A percentile compares a stretch with the other conserved stretches of the same genome.
These are phyloP conservation scores for Hypholoma fasciculare DNA, from an alignment of 768 basidiomycete genomes.

Conservation along the genomic window DNA sequence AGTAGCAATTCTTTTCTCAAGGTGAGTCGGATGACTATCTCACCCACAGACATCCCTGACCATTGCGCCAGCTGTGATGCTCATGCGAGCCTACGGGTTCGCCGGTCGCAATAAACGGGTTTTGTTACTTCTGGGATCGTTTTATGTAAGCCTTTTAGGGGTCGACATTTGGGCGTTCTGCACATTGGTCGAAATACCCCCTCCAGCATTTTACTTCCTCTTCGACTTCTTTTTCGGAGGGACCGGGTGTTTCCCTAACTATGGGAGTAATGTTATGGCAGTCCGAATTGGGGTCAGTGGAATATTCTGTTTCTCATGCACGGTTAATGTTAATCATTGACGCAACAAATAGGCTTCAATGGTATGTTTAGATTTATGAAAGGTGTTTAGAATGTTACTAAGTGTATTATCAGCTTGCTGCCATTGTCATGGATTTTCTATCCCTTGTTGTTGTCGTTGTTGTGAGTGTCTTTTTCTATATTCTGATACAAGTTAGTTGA, in stretches of 20 bases:
- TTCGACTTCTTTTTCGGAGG: conserved; percentile 14
- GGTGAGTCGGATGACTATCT: conserved; percentile 19
- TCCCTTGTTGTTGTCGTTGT: conserved; percentile 34
- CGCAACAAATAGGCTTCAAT: conserved; percentile 18
- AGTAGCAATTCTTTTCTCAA: conserved; percentile 42
- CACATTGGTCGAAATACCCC: conserved; percentile 19
- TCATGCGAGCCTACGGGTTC: conserved; percentile 46
- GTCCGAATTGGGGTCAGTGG: conserved; percentile 33
- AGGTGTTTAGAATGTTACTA: background rate
- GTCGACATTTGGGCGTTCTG: conserved; percentile 39
- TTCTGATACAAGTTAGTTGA: background rate
- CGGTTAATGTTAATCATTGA: conserved; percentile 1
- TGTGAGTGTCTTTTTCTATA: conserved; percentile 20
- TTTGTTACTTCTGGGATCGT: conserved; percentile 27
- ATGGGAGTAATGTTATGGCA: conserved; percentile 28
- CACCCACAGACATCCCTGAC: background rate
- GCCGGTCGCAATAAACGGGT: conserved; percentile 32
- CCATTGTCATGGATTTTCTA: conserved; percentile 36
- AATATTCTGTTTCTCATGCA: conserved; percentile 3
- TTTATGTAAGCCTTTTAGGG: conserved; percentile 31
- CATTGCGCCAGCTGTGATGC: conserved; percentile 34
- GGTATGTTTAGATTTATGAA: conserved; percentile 10
- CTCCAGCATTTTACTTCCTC: conserved; percentile 20
- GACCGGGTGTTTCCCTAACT: conserved; percentile 41
- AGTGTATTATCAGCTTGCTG: conserved; percentile 27